phyloP scores from a whole-genome alignment of 108 stramenopile species.

The Epithemia pelagica region DNA sequence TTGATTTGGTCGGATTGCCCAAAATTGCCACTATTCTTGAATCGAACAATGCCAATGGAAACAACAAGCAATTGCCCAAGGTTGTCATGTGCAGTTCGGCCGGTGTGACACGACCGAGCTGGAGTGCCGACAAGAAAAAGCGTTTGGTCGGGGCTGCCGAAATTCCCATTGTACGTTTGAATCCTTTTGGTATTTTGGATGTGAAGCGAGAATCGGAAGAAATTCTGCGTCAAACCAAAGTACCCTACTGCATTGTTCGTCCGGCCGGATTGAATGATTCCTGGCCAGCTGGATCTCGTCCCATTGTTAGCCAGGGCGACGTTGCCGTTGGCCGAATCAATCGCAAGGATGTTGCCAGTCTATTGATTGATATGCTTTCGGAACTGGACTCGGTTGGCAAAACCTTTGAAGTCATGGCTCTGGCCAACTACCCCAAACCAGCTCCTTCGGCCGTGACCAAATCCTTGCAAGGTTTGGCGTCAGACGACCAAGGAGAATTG shows the following conservation, averaged over 20 bases:
- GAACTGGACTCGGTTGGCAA: constrained; percentile 78
- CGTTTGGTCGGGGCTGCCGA: constrained; percentile 60
- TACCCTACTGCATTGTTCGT: constrained; percentile 74
- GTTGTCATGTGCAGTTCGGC: constrained; percentile 77
- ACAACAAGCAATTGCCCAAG: constrained; percentile 27
- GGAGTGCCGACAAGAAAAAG: constrained; percentile 64
- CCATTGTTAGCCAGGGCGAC: constrained; percentile 79
- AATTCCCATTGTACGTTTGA: constrained; percentile 90
- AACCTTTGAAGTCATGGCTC: constrained; percentile 81
- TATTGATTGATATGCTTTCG: constrained; percentile 56
- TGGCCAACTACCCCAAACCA: constrained; percentile 71
- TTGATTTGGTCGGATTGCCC: constrained; percentile 68
- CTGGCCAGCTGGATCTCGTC: constrained; percentile 77
- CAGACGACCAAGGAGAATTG: constrained; percentile 24
- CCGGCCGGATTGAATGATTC: constrained; percentile 88
- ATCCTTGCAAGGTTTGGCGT: constrained; percentile 28
- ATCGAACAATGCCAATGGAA: not conserved
- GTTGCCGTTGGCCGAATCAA: constrained; percentile 88
- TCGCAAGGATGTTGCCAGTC: constrained; percentile 78
- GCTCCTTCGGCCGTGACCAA: constrained; percentile 9
- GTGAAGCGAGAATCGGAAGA: constrained; percentile 76
- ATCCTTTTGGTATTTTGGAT: constrained; percentile 87
- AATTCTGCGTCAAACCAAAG: constrained; percentile 47
- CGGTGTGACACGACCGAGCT: constrained; percentile 68
- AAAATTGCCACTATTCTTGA: constrained; percentile 32